Evolutionary conservation across 305 asterid genomes (phyloP), one percentile per base, ranked within the genome.

Genomic region (Fraxinus platypoda): DNA sequence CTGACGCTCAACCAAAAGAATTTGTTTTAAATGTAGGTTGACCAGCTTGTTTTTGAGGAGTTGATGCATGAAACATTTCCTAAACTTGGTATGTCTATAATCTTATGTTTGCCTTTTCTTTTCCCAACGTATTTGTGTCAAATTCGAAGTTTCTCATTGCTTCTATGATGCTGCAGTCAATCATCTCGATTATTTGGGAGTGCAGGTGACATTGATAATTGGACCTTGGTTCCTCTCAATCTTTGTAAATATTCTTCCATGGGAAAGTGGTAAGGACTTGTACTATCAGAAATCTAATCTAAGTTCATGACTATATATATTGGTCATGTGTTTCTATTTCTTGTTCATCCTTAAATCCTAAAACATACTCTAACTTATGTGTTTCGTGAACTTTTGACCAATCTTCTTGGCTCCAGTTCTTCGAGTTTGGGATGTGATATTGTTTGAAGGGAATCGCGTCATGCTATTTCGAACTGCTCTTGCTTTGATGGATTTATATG

Each of bases 1-100:
- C 38, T 68, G 64, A 33, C 15, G 57, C 78, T 81, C 72, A 8
- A 74, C 79, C 34, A 74, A 17, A 43, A 81, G 2, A 78, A 41
- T 78, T 80, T 75, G 46, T 54, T 81, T 46, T 77, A 68, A 76
- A 82, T 66, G 66, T 83, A 94, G 98, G 94, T 94, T 80, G 98
- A 94, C 86, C 98, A 94, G 83, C 97, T 94, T 85, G 97, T 94
- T 85, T 93, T 93, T 82, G 98, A 94, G 93, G 97, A 94, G 88
- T 86, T 94, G 91, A 84, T 91, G 94, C 97, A 92, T 73, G 95
- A 94, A 86, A 91, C 90, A 86, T 94, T 94, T 88, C 98, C 98
- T 74, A 94, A 93, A 87, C 89, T 93, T 75, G 97, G 97, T 94
- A 80, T 73, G 93, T 88, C 86, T 81, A 81, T 78, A 80, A 71